Base-by-base conservation (phyloP, 1,139 yeast genomes). In the Hemisphaericaspora lyxosophila region DNA sequence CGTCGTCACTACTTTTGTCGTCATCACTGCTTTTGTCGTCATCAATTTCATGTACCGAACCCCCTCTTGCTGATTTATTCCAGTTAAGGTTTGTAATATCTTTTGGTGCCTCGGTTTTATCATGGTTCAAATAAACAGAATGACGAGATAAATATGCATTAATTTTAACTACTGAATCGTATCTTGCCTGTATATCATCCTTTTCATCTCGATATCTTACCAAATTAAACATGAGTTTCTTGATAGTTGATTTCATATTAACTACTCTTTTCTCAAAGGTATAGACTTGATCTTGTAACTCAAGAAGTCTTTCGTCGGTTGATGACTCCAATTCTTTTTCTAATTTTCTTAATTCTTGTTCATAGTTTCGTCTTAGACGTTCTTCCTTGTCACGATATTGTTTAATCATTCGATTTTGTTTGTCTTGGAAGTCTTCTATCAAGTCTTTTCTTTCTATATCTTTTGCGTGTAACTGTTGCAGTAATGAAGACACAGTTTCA, bases 381-480 rank as follows among this genome's bases (percentile, higher is more conserved):
- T 28, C 23, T 26, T 26, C 16, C n/a, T 25, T 31, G 11, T 15
- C 29, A 14, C 31, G 23, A 31, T 31, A 8, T 7, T 26, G 28
- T 5, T 24, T 16, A 6, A 31, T 35, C 13, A 26, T 19, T 31
- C 14, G 20, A 8, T 17, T 30, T 23, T 35, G 23, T 8, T 31
- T 26, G 4, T 23, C 2, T 26, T 25, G 35, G 17, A 30, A 31
- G 4, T 35, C 38, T 18, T 35, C 35, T 16, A 35, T 26, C 5
- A 35, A 13, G 8, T 35, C 38, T 12, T 35, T n/a, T 13, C 29
- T 9, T 16, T 35, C 35, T 19, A 12, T 19, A 8, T 25, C 17
- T 5, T 33, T n/a, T 13, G 13, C 15, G 13, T 11, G 9, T 19
- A 33, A 20, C 20, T 31, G 26, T 6, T 19, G 24, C 8, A 20